These are phyloP conservation scores for Thelonectria rubi DNA, from an alignment of 2,329 filamentous ascomycete genomes.

Conservation along the genomic window DNA sequence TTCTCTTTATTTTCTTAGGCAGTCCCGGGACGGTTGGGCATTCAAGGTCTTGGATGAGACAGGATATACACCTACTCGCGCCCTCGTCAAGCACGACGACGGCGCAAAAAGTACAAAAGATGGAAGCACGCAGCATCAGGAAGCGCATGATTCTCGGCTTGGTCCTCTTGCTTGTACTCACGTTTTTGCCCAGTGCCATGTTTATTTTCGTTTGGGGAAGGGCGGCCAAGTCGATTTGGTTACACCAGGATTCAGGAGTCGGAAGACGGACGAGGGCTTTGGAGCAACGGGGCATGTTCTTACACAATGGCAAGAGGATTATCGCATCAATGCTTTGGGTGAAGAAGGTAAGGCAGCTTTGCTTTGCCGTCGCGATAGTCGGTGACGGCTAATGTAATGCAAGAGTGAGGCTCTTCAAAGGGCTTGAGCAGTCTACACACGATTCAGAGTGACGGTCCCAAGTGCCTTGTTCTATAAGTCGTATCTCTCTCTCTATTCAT, in stretches of 20 bases:
- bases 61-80: constrained; percentile 36
- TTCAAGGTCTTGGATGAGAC: constrained; percentile 25
- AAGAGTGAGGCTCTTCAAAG: too few species aligned
- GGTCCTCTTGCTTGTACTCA: constrained; percentile 13
- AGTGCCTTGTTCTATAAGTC: too few species aligned
- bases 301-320: constrained; percentile 15
- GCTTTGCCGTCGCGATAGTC: too few species aligned
- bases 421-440: too few species aligned
- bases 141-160: constrained; percentile 23
- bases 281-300: constrained; percentile 21
- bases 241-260: constrained; percentile 17
- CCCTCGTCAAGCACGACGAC: constrained; percentile 23
- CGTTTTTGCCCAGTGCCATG: constrained; percentile 15
- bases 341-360: too few species aligned
- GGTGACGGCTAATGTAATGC: too few species aligned
- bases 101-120: constrained; percentile 26
- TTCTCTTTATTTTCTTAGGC: too few species aligned
- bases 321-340: constrained; percentile 18
- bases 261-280: constrained; percentile 14
- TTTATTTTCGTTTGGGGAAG: background rate
- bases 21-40: constrained; percentile 8
- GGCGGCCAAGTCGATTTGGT: constrained; percentile 13
- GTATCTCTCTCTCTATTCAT: too few species aligned
- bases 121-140: constrained; percentile 26
- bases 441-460: too few species aligned